Base-by-base conservation (phyloP, 352 stramenopile species). In the Phytopythium kandeliae region DNA sequence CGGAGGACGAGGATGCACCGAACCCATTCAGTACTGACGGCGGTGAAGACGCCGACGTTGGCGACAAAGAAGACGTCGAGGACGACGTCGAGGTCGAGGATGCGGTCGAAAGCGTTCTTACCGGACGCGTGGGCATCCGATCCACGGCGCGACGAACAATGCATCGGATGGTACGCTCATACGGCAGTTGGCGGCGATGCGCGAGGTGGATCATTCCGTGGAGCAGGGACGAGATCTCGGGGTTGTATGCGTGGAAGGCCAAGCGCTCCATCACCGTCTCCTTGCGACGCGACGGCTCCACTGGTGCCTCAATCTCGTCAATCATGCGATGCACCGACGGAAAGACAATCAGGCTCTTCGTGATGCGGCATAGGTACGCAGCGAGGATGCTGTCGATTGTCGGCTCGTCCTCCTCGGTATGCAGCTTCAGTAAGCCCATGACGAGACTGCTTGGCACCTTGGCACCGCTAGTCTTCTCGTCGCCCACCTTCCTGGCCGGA, bases 281-380 rank as follows among this genome's bases (percentile, higher is more conserved):
- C 4, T 60, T 54, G 4, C 47, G 31, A 1, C 47, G 31, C 13
- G 47, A 25, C 2, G 31, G 13, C 28, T 60, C 64, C 0, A 52
- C 49, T 3, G 57, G 47, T 17, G 63, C 57, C 16, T 79, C 66
- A 16, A 80, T 59, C 16, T 68, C 62, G 26, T 58, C 68, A 10
- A 90, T 66, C 2, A 90, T 63, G 17, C 54, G 65, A 44, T 87
- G 74, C 33, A 90, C 74, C 0, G 77, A 74, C 6, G 74, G 79
- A 43, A 84, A 88, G 6, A 77, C 64, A 17, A 80, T 71, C 38
- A 87, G 78, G 62, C 79, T 71, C 47, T 90, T 90, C 16, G 61
- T 83, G 38, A 90, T 76, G 31, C 63, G 63, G 48, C 76, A 86
- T 75, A 91, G 75, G 51, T 91, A 89, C 2, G 77, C 61, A 7